Conservation (phyloP, 1,284 basidiomycete genomes). For the Cryptococcus hybrid region DNA sequence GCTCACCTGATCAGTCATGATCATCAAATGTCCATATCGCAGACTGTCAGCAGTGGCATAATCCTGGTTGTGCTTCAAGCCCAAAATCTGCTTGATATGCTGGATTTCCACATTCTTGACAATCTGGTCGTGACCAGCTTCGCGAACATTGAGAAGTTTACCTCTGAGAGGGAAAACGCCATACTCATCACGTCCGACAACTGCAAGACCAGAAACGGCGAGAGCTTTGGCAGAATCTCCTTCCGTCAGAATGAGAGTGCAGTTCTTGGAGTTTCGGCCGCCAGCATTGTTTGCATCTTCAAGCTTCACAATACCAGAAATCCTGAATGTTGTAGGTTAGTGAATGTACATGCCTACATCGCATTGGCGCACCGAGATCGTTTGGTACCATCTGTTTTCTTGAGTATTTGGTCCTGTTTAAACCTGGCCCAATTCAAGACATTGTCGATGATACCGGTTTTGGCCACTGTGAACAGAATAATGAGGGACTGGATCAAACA, state of each 20-base stretch:
- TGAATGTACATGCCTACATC: background rate
- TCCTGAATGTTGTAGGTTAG: conserved; percentile 53
- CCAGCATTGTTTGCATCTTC: conserved; percentile 99
- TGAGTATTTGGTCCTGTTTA: conserved; percentile 93
- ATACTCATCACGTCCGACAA: conserved; percentile 94
- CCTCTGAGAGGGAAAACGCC: conserved; percentile 98
- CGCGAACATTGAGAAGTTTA: conserved; percentile 96
- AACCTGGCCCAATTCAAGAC: conserved; percentile 95
- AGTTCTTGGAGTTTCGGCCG: conserved; percentile 72
- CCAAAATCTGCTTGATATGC: conserved; percentile 97
- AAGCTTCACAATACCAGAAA: conserved; percentile 89
- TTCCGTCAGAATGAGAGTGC: conserved; percentile 97
- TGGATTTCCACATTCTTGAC: conserved; percentile 98
- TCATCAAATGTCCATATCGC: conserved; percentile 96
- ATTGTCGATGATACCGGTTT: conserved; percentile 88
- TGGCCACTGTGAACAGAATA: conserved; percentile 62
- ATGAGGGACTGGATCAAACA: background rate
- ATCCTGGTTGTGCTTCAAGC: conserved; percentile 89
- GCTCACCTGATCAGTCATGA: conserved; percentile 97
- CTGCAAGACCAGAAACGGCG: conserved; percentile 89
- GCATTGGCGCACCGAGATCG: conserved; percentile 64
- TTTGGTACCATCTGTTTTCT: conserved; percentile 95
- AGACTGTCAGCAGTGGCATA: conserved; percentile 71
- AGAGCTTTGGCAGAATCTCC: conserved; percentile 98
- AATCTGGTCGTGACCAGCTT: conserved; percentile 93